Conservation (phyloP, 495 filamentous ascomycete species). For the Sordaria brevicollis region DNA sequence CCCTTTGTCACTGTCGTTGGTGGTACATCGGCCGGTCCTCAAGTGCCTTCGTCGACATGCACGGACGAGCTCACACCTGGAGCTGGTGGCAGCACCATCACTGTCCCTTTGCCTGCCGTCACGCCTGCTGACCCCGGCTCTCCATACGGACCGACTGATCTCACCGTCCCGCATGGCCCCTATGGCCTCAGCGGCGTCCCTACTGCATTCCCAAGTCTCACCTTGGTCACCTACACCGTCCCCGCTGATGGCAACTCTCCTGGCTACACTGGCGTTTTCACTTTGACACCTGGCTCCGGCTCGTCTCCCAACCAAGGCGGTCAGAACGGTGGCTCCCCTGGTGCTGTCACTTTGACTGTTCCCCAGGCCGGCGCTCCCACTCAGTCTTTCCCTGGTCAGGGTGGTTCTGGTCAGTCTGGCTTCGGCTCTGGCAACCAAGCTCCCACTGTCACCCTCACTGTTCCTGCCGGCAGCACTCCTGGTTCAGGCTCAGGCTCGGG, state of each 20-base stretch:
- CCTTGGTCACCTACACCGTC: slow-evolving; percentile 10
- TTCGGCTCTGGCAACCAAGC: not conserved
- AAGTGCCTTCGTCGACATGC: not conserved
- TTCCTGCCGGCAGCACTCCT: not conserved
- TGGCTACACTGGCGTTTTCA: slow-evolving; percentile 10
- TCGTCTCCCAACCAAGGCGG: not conserved
- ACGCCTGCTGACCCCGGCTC: not conserved
- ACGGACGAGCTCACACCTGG: not conserved
- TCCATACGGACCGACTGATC: not conserved
- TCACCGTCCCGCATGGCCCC: not conserved
- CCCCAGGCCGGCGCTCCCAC: not conserved
- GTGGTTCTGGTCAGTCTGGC: not conserved
- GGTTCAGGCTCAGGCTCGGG: not conserved
- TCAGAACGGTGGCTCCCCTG: not conserved
- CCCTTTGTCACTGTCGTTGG: slow-evolving; percentile 10
- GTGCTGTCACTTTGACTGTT: not conserved
- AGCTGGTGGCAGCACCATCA: slow-evolving; percentile 2
- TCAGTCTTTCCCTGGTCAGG: not conserved
- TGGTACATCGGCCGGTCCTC: not conserved
- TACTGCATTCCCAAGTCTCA: not conserved
- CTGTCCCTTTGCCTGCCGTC: not conserved
- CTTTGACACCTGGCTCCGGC: not conserved
- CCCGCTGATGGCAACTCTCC: slow-evolving; percentile 3
- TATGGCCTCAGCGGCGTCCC: not conserved
- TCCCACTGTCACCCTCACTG: not conserved